Conservation (phyloP, 495 filamentous ascomycete species). For the Neurospora tetraspora region DNA sequence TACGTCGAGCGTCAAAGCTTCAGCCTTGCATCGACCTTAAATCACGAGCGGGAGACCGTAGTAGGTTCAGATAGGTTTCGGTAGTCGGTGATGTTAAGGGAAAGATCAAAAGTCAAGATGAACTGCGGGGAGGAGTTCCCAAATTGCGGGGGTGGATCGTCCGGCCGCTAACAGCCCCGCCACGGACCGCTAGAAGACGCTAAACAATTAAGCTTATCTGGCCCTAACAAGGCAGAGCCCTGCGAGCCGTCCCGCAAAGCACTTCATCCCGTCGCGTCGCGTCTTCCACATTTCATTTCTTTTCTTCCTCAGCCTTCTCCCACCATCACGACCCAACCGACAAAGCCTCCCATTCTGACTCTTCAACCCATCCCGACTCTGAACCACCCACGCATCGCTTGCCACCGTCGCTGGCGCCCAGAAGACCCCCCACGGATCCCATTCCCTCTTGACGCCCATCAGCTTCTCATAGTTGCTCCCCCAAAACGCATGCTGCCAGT, state of each 20-base stretch:
- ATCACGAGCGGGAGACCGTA: background rate
- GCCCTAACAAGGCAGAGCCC: background rate
- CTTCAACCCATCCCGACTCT: conserved; percentile 14
- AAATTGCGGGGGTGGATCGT: background rate
- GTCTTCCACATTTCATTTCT: no score
- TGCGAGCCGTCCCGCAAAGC: background rate
- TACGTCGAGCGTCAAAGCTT: background rate
- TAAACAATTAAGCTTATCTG: background rate
- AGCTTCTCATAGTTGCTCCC: conserved; percentile 40
- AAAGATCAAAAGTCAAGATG: background rate
- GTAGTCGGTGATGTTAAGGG: background rate
- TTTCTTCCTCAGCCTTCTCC: background rate
- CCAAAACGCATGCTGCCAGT: conserved; percentile 50
- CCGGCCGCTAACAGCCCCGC: background rate
- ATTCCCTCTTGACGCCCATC: conserved; percentile 37
- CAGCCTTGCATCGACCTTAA: background rate
- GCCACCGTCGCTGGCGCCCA: conserved; percentile 44
- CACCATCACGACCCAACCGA: background rate
- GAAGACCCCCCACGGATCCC: conserved; percentile 44
- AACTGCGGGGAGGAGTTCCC: background rate
- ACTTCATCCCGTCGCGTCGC: background rate
- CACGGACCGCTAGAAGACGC: background rate
- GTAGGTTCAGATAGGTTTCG: no score
- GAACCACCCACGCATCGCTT: conserved; percentile 39
- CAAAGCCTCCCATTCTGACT: conserved; percentile 28